Conservation (phyloP, 1,284 basidiomycete genomes). For the Peniophora sp. region DNA sequence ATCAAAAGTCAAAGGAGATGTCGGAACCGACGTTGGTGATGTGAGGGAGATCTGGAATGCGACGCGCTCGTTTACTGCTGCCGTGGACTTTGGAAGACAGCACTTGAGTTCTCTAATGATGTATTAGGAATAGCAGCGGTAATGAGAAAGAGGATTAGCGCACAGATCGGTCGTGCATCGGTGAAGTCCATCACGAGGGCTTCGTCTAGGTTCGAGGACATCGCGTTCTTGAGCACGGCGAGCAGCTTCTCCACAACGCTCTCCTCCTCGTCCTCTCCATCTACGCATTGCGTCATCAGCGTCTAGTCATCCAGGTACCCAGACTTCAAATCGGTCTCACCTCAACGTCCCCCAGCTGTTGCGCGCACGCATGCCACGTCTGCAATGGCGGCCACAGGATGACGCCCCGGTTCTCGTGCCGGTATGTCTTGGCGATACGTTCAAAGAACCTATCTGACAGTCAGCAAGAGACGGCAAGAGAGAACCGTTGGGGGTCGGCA, state of each 20-base stretch:
- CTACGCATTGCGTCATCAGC: neutral
- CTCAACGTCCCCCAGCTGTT: constrained; percentile 68
- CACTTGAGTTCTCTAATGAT: constrained; percentile 49
- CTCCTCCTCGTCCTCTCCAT: constrained; percentile 34
- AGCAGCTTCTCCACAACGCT: constrained; percentile 58
- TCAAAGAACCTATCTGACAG: constrained; percentile 90
- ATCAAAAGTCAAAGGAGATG: constrained; percentile 51
- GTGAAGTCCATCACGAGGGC: constrained; percentile 54
- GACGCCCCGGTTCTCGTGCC: constrained; percentile 69
- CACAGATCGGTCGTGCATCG: constrained; percentile 59
- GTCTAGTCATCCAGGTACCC: constrained; percentile 40
- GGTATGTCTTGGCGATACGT: constrained; percentile 77
- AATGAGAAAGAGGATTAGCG: too few species aligned
- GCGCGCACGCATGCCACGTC: constrained; percentile 76
- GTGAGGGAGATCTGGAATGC: constrained; percentile 68
- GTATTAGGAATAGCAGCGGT: constrained; percentile 3
- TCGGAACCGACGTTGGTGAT: constrained; percentile 34
- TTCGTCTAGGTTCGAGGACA: constrained; percentile 47
- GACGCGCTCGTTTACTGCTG: constrained; percentile 49
- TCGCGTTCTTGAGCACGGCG: constrained; percentile 64
- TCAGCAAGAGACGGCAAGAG: too few species aligned
- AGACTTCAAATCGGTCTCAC: constrained; percentile 77
- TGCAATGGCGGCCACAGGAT: constrained; percentile 66
- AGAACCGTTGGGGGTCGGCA: too few species aligned
- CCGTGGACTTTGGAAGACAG: constrained; percentile 63